These are phyloP conservation scores for Phytopythium ostracodes DNA, from an alignment of 352 stramenopile species.

Conservation along the genomic window DNA sequence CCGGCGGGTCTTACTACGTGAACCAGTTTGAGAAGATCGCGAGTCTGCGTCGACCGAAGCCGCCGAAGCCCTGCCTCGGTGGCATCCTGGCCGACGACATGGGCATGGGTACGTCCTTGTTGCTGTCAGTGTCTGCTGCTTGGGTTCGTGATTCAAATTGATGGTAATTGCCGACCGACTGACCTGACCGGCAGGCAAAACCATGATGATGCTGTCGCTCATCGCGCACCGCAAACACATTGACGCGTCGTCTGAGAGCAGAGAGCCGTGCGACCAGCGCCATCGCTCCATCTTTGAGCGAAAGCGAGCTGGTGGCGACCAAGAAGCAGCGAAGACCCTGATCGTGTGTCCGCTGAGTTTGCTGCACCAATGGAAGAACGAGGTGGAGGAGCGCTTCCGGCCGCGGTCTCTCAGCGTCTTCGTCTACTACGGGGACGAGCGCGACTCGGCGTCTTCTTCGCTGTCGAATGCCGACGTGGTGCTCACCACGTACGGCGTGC, in stretches of 20 bases:
- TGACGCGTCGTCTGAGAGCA: slow-evolving; percentile 7
- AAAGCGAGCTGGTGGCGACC: not conserved
- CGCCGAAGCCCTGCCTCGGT: slow-evolving; percentile 55
- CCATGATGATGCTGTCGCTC: slow-evolving; percentile 76
- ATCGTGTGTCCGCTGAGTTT: slow-evolving; percentile 86
- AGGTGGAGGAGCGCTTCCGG: slow-evolving; percentile 65
- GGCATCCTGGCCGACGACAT: slow-evolving; percentile 91
- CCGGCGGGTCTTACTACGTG: slow-evolving; percentile 60
- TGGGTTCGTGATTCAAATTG: not conserved
- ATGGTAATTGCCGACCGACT: not conserved
- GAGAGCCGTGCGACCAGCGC: not conserved
- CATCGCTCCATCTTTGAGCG: not conserved
- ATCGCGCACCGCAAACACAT: slow-evolving; percentile 56
- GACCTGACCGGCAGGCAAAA: slow-evolving; percentile 43
- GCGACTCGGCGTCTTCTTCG: slow-evolving; percentile 10
- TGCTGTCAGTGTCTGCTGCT: not conserved
- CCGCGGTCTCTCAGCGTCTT: slow-evolving; percentile 44
- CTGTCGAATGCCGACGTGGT: slow-evolving; percentile 63
- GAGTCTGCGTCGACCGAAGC: slow-evolving; percentile 50
- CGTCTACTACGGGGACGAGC: slow-evolving; percentile 76
- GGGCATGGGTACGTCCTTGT: slow-evolving; percentile 54
- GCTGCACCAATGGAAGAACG: slow-evolving; percentile 86
- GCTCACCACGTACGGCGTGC: slow-evolving; percentile 81
- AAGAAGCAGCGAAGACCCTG: slow-evolving; percentile 49
- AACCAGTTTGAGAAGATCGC: slow-evolving; percentile 81